Evolutionary conservation across 805 yeast genomes (phyloP), one percentile per base, ranked within the genome.

Genomic region (Scheffersomyces coipomensis): DNA sequence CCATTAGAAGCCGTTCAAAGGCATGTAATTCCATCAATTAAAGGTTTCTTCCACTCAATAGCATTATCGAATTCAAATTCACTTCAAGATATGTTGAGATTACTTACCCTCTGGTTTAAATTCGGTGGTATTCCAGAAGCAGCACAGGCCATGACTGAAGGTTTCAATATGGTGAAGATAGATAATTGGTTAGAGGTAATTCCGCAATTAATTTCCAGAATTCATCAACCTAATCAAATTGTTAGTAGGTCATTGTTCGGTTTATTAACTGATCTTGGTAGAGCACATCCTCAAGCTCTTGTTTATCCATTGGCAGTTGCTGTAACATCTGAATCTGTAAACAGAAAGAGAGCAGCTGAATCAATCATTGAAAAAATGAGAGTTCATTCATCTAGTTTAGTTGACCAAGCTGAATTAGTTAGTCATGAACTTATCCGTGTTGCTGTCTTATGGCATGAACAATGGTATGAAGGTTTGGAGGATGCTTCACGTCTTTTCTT

Each of bases 391-490:
- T 77, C 97, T 0, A 65, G 70, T 0, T 68, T 93, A 44, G 97
- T 93, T 19, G 89, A 85, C 46, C 98, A 93, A 57, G 90, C 97
- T 0, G 97, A 89, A 50, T 61, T 90, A 39, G 97, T 93, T n/a
- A 86, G 96, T 64, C 83, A 82, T 48, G 99, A 93, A 55, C 76
- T 93, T 40, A 90, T 93, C 46, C 73, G 98, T 48, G 96, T 89
- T 13, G 97, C 98, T 1, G 97, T 91, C 3, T 64, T 93, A 44
- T 90, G 99, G 97, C 96, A 89, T 54, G 99, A 93, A 55, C 84
- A 85, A 57, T 93, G 99, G 99, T 90, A 89, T 51, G 98, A 91
- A 64, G 97, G 96, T 2, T 71, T 93, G 23, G 99, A 93, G 58
- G 97, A 93, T 66, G 99, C 99, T 0, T 89, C 97, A 3, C 73